Base-by-base conservation (phyloP, 2,329 filamentous ascomycete species). In the Dactylonectria macrodidyma region DNA sequence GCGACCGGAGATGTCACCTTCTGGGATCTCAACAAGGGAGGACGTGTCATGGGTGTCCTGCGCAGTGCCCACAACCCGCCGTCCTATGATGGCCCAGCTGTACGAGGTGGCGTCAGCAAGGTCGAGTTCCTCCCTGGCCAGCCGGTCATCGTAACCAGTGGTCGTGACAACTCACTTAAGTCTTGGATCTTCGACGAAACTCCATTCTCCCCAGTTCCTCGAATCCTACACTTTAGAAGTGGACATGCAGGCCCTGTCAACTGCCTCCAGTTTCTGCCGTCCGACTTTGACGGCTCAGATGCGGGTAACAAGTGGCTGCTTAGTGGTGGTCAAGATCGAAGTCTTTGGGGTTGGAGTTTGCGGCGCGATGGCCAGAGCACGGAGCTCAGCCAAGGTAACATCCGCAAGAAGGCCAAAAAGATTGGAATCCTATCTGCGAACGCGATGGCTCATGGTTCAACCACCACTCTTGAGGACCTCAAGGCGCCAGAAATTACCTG, bases 151-250 rank as follows among this genome's bases (percentile, higher is more conserved):
- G 86, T 98, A 33, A 97, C 95, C 10, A 96, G 94, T 71, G 97
- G 96, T 5, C 87, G 93, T 55, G 96, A 99, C 80, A 99, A 99
- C 81, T 94, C 95, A 10, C 84, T 99, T 66, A 97, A 95, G 79
- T 95, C 95, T 5, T 98, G 95, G 95, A 96, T 98, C 68, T 97
- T 98, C 75, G 95, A 98, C 76, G 92, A 97, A 79, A 92, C 91
- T 0, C 95, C 95, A 0, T 97, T 97, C 79, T 96, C 93, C 0
- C 91, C 95, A 0, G 87, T 95, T 11, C 96, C 96, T 2, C 90
- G 95, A 19, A 92, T 94, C 30, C 84, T 99, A 34, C 96, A 99
- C 80, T 89, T 90, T 3, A 89, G 96, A 72, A 95, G 93, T 73
- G 96, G 96, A 2, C 96, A 99, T 79, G 94, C 95, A 10, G 95